Percentiles rank a stretch among this genome's conserved stretches.
Evolutionary conservation across 2,329 filamentous ascomycete species (phyloP).

Genomic region (Zasmidium citrigriseum): DNA sequence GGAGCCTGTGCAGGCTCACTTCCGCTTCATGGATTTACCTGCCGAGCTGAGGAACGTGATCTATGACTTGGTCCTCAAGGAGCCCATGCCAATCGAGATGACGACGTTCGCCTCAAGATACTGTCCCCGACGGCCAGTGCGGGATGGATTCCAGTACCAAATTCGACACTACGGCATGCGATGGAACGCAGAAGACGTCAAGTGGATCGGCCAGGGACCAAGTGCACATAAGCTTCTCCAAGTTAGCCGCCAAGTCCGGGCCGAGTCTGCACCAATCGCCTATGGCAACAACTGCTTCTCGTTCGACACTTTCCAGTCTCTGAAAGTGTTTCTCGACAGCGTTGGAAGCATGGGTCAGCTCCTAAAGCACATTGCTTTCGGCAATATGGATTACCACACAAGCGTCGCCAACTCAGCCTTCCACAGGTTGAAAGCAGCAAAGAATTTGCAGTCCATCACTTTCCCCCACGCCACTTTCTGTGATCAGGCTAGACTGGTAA

Average conservation of each 20-base stretch:
- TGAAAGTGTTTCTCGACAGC: neutral
- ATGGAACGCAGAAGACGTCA: neutral
- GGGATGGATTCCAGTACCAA: neutral
- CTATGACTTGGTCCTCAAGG: conserved; percentile 14
- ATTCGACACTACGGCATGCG: neutral
- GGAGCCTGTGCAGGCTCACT: conserved; percentile 17
- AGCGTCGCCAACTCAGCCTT: conserved; percentile 3
- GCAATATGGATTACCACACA: neutral
- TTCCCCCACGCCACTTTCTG: neutral
- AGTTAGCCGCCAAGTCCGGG: conserved; percentile 7
- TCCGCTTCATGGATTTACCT: conserved; percentile 19
- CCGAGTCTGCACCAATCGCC: conserved; percentile 3
- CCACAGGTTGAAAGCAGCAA: conserved; percentile 10
- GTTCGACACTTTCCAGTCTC: neutral
- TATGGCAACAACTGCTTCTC: conserved; percentile 9
- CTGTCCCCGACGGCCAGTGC: neutral
- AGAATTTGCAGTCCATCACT: neutral
- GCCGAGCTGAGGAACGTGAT: conserved; percentile 25
- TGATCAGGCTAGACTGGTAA: neutral
- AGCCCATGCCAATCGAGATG: neutral
- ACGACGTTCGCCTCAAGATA: neutral
- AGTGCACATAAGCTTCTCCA: conserved; percentile 3
- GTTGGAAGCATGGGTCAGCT: conserved; percentile 9
- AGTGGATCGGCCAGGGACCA: neutral
- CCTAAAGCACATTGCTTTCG: neutral